Conservation (phyloP, 352 stramenopile species). For the Globisporangium carolinianum region DNA sequence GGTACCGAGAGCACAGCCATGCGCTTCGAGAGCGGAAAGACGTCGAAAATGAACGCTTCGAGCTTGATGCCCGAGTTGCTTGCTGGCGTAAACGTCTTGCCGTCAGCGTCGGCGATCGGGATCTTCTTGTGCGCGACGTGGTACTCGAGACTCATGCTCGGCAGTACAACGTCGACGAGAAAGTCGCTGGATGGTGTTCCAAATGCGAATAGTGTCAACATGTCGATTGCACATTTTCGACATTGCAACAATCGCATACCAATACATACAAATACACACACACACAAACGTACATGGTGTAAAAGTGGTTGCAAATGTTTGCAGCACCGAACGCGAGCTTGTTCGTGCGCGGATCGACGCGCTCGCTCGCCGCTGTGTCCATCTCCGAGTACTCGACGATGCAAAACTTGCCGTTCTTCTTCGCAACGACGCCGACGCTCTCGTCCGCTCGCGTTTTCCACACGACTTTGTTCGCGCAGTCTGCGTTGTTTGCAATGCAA, state of each 20-base stretch:
- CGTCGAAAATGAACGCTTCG: constrained; percentile 99
- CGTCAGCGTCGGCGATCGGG: constrained; percentile 78
- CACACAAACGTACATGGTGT: constrained; percentile 69
- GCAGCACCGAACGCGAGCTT: constrained; percentile 91
- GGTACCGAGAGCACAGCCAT: constrained; percentile 93
- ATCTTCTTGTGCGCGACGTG: constrained; percentile 99
- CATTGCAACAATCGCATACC: no score
- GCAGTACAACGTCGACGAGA: constrained; percentile 83
- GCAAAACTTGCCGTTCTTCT: constrained; percentile 74
- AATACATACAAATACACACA: neutral
- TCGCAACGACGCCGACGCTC: constrained; percentile 89
- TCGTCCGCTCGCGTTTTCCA: constrained; percentile 92
- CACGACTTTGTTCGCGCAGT: constrained; percentile 97
- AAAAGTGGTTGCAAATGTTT: constrained; percentile 99
- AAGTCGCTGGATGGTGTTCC: constrained; percentile 32
- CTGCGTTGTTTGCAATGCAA: constrained; percentile 88
- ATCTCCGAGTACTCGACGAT: constrained; percentile 99
- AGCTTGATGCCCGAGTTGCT: constrained; percentile 96
- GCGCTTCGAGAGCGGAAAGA: constrained; percentile 90
- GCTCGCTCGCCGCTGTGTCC: constrained; percentile 54
- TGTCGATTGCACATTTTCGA: no score
- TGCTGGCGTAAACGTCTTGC: constrained; percentile 71
- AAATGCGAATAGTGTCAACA: no score
- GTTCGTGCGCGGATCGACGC: constrained; percentile 55
- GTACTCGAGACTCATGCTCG: constrained; percentile 81